Evolutionary conservation across 2,329 filamentous ascomycete genomes (phyloP).

Genomic region (Niveomyces coronatus): DNA sequence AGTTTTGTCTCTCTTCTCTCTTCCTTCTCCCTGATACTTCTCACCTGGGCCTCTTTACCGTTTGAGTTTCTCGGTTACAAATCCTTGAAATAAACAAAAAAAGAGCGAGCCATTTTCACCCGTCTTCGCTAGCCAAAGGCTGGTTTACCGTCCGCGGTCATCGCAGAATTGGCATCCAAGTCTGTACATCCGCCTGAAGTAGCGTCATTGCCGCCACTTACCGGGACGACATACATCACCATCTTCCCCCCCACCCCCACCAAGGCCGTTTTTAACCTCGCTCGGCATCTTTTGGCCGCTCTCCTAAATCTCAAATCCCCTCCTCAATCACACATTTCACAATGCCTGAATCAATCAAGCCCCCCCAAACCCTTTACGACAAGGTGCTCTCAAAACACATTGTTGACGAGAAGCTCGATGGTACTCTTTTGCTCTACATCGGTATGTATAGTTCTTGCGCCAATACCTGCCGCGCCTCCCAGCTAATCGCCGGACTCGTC

Average conservation of each 20-base stretch:
- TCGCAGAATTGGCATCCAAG: too few species aligned
- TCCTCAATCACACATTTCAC: constrained; percentile 23
- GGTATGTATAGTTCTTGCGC: constrained; percentile 43
- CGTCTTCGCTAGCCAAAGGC: too few species aligned
- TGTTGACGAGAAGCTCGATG: constrained; percentile 90
- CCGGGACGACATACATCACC: too few species aligned
- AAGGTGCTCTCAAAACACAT: constrained; percentile 94
- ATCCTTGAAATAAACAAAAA: too few species aligned
- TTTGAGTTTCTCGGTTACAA: too few species aligned
- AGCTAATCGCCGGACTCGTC: not conserved
- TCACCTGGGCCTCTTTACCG: too few species aligned
- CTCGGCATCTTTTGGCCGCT: constrained; percentile 10
- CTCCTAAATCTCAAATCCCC: constrained; percentile 3
- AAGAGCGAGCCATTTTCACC: too few species aligned
- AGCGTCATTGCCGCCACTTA: too few species aligned
- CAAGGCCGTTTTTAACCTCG: constrained; percentile 1
- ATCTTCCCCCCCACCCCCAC: constrained; percentile 6
- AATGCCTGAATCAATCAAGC: constrained; percentile 67
- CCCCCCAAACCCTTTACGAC: constrained; percentile 84
- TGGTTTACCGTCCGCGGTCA: too few species aligned
- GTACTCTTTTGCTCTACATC: constrained; percentile 87
- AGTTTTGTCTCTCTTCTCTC: too few species aligned
- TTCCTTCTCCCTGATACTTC: too few species aligned
- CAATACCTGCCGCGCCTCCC: not conserved
- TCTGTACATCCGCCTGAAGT: too few species aligned